phyloP scores from a whole-genome alignment of 2,329 filamentous ascomycete species.

The Penicillium sp. region DNA sequence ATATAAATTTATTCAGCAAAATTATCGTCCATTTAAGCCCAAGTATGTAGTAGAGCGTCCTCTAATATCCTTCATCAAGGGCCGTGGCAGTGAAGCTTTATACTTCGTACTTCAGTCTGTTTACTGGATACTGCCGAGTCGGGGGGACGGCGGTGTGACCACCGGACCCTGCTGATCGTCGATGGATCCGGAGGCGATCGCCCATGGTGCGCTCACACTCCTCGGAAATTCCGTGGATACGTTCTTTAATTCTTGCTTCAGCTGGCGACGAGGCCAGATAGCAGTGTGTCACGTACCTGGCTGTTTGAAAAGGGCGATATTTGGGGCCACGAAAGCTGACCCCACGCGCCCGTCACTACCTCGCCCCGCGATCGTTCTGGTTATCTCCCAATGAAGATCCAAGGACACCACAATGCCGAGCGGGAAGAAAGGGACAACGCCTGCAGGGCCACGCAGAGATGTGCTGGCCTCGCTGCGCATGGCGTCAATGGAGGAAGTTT shows the following conservation, averaged over 20 bases:
- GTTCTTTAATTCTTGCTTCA: background rate
- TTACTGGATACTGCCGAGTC: conserved; percentile 5
- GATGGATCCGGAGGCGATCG: conserved; percentile 11
- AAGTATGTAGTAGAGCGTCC: background rate
- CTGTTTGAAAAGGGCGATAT: background rate
- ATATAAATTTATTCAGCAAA: background rate
- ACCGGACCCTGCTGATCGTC: conserved; percentile 15
- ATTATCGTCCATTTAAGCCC: background rate
- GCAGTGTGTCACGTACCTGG: background rate
- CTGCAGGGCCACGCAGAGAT: conserved; percentile 49
- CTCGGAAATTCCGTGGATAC: background rate
- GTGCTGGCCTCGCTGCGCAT: conserved; percentile 77
- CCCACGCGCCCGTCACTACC: background rate
- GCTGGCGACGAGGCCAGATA: background rate
- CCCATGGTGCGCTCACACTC: conserved; percentile 8
- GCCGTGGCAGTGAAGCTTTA: background rate
- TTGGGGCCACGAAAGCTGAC: background rate
- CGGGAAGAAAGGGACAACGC: conserved; percentile 50
- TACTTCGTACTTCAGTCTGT: conserved; percentile 1
- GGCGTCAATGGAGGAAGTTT: conserved; percentile 73
- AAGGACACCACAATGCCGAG: conserved; percentile 49
- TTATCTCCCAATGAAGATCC: conserved; percentile 34
- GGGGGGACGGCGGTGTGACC: conserved; percentile 9
- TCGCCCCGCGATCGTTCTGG: conserved; percentile 13
- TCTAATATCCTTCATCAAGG: background rate